Conservation (phyloP, 2,329 filamentous ascomycete genomes). For the Paraphaeosphaeria sporulosa region DNA sequence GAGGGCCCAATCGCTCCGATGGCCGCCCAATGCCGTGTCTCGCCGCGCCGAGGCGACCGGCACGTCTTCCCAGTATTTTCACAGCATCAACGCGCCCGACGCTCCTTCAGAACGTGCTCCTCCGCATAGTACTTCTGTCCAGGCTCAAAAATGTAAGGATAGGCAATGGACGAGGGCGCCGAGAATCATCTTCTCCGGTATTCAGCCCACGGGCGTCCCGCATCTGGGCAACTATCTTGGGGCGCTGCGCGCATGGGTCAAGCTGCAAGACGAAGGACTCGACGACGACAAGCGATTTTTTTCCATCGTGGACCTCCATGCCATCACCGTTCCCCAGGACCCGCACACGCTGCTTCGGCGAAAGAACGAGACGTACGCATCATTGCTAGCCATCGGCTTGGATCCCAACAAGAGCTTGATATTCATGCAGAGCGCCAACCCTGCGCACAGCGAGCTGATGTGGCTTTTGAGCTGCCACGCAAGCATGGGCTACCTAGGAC, state of each 20-base stretch:
- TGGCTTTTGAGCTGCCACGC: slow-evolving; percentile 95
- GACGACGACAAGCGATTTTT: slow-evolving; percentile 73
- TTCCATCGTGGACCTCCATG: slow-evolving; percentile 92
- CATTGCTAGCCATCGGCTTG: slow-evolving; percentile 83
- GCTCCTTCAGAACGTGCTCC: neutral
- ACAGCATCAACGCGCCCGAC: neutral
- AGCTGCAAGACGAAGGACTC: slow-evolving; percentile 72
- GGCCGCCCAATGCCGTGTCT: slow-evolving; percentile 13
- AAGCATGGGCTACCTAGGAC: slow-evolving; percentile 88
- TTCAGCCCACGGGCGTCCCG: slow-evolving; percentile 93
- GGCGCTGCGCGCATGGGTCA: slow-evolving; percentile 85
- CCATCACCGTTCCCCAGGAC: slow-evolving; percentile 78
- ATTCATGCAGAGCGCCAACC: slow-evolving; percentile 82
- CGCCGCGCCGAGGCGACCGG: slow-evolving; percentile 19
- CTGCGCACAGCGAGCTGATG: slow-evolving; percentile 88
- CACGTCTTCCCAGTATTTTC: slow-evolving; percentile 5
- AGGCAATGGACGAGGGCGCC: slow-evolving; percentile 10
- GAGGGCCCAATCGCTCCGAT: slow-evolving; percentile 21
- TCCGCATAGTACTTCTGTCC: neutral
- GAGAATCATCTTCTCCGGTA: slow-evolving; percentile 82
- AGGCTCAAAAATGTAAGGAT: neutral
- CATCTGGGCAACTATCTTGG: slow-evolving; percentile 96
- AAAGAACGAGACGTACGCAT: slow-evolving; percentile 78
- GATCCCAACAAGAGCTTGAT: slow-evolving; percentile 78
- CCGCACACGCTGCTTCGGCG: slow-evolving; percentile 66